A percentile compares a stretch with the other conserved stretches of the same genome.
These are phyloP conservation scores for Linaria vulgaris DNA, from an alignment of 257 asterid species.

Conservation along the genomic window DNA sequence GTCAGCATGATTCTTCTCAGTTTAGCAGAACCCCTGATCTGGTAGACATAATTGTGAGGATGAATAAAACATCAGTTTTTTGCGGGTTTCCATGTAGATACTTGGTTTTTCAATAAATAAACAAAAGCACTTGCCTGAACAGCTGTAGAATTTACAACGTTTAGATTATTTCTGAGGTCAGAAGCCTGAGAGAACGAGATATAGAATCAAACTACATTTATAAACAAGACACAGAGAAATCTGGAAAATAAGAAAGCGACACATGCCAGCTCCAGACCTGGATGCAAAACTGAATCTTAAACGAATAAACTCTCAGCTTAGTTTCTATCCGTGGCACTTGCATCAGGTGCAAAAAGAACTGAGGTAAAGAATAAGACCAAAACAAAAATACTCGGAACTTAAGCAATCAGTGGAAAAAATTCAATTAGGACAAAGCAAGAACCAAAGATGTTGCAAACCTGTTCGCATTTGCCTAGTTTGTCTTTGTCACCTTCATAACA, in stretches of 20 bases:
- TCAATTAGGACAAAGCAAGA: neutral
- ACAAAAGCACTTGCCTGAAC: constrained; percentile 68
- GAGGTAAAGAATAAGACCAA: constrained; percentile 24
- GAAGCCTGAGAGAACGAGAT: constrained; percentile 54
- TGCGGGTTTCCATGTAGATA: constrained; percentile 4
- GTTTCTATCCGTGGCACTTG: constrained; percentile 86
- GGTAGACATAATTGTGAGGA: constrained; percentile 37
- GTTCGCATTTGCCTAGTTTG: constrained; percentile 88
- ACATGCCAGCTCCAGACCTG: constrained; percentile 53
- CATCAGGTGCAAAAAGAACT: constrained; percentile 93
- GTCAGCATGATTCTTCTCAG: constrained; percentile 93
- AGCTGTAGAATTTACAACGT: constrained; percentile 69
- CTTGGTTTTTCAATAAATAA: constrained; percentile 25
- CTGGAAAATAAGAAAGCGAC: constrained; percentile 18
- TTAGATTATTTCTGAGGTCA: constrained; percentile 75
- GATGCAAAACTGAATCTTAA: constrained; percentile 73
- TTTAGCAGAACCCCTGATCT: constrained; percentile 84
- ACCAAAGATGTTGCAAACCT: constrained; percentile 41
- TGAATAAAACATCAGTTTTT: constrained; percentile 25
- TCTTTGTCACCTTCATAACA: constrained; percentile 86
- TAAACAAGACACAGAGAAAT: neutral
- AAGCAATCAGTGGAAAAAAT: neutral
- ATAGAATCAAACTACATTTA: neutral
- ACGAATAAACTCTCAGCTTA: constrained; percentile 84
- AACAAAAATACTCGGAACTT: no score